Evolutionary conservation across 768 basidiomycete genomes (phyloP), one percentile per base, ranked within the genome.

Genomic region (Lentinus tigrinus): DNA sequence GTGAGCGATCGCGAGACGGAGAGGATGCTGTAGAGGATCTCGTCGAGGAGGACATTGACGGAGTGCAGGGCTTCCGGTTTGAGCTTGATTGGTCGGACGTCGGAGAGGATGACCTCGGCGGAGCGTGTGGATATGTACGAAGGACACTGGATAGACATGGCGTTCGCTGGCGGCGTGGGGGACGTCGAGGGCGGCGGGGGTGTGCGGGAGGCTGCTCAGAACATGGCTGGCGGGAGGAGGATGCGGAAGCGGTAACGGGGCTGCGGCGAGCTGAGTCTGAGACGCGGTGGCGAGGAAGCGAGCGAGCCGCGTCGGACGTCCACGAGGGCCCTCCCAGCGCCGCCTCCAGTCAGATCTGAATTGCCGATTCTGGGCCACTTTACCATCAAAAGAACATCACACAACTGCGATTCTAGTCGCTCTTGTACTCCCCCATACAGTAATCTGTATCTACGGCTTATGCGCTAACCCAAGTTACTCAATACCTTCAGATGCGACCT

Each of bases 71-170:
- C 88, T 52, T 93, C 85, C 19, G 79, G 68, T 62, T 87, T 85
- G 73, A 96, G 83, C 70, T 85, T 89, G 63, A 92, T 95, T n/a
- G 93, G 92, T 19, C 95, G 87, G 54, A 95, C 84, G 66, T 98
- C 95, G 58, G 91, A 93, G 52, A 98, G 85, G 68, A 97, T 89
- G 61, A 93, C 85, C 74, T 96, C 93, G 44, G 94, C 93, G 34
- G 92, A 93, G 63, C 85, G 84, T 14, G 85, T 73, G 26, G 90
- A 93, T 61, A 97, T 85, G 74, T 93, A 98, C 52, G 76, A 79
- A 2, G 91, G 89, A 53, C 84, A 83, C 81, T 65, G 58, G 34
- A 56, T 49, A 36, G 52, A 52, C 55, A 50, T 53, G 21, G 36
- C 27, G 11, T 50, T 19, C 31, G 42, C 21, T 31, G 50, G 21